Conservation (phyloP, 225 moss, liverwort and hornwort species). For the Rhytidiadelphus loreus region DNA sequence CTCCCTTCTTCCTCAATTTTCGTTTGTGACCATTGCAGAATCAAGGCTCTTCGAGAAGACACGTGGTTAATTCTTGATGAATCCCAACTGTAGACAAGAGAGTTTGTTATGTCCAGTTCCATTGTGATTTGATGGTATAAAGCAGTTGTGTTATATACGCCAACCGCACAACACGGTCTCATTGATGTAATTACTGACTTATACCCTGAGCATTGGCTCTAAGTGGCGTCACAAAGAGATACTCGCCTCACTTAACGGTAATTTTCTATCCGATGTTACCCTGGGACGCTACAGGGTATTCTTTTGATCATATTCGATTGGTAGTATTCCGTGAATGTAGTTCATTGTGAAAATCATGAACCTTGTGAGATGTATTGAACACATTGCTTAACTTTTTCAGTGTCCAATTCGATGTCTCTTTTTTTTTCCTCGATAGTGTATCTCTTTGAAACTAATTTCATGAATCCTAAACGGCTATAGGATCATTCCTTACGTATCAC, state of each 20-base stretch:
- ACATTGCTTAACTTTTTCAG: not conserved
- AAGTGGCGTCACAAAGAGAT: not conserved
- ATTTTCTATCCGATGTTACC: not conserved
- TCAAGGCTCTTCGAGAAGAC: not conserved
- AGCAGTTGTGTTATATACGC: too few species aligned
- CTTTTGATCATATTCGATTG: not conserved
- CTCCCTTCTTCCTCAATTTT: not conserved
- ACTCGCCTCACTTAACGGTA: not conserved
- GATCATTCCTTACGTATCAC: not conserved
- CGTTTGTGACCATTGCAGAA: too few species aligned
- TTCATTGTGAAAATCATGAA: not conserved
- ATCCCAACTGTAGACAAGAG: not conserved
- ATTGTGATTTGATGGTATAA: not conserved
- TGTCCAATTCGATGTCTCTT: not conserved
- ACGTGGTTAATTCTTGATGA: not conserved
- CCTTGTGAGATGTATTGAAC: not conserved
- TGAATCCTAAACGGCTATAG: too few species aligned
- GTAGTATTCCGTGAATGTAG: not conserved
- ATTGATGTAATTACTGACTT: not conserved
- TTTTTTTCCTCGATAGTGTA: not conserved
- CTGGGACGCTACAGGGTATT: too few species aligned
- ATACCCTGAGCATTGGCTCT: not conserved
- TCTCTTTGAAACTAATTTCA: not conserved
- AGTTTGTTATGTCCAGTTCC: not conserved
- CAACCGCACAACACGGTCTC: not conserved